These are phyloP conservation scores for Naegleria fowleri DNA, from an alignment of 208 protist species.

Conservation along the genomic window DNA sequence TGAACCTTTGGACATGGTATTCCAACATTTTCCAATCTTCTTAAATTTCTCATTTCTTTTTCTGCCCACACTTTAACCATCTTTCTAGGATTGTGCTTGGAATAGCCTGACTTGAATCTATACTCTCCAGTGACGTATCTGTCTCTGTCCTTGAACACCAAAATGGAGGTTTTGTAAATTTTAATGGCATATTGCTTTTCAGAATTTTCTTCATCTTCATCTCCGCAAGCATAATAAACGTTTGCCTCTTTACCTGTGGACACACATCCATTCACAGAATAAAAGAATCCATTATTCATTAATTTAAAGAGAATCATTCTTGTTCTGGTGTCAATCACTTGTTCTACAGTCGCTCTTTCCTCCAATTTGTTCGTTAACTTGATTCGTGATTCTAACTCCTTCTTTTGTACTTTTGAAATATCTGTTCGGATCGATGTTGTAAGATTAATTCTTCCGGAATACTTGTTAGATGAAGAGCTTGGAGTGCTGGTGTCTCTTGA, in stretches of 20 bases:
- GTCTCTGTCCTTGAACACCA: constrained; percentile 98
- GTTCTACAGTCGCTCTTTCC: constrained; percentile 89
- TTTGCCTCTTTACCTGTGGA: constrained; percentile 98
- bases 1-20: constrained; percentile 83
- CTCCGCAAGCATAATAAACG: constrained; percentile 85
- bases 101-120: constrained; percentile 93
- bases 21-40: constrained; percentile 71
- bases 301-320: constrained; percentile 96
- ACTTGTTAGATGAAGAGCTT: neutral
- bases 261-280: constrained; percentile 94
- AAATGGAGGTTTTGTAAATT: constrained; percentile 98
- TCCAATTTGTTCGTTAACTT: neutral
- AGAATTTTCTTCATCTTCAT: neutral
- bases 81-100: constrained; percentile 95
- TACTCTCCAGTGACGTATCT: constrained; percentile 96
- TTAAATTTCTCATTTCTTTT: constrained; percentile 98
- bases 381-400: neutral
- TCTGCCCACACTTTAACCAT: constrained; percentile 96
- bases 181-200: constrained; percentile 71
- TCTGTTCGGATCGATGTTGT: neutral
- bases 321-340: constrained; percentile 95
- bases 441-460: neutral
- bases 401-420: neutral
- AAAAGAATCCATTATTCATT: constrained; percentile 82
- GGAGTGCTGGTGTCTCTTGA: neutral